Conservation (phyloP, 2,329 filamentous ascomycete genomes). For the Ceratocystis variospora region DNA sequence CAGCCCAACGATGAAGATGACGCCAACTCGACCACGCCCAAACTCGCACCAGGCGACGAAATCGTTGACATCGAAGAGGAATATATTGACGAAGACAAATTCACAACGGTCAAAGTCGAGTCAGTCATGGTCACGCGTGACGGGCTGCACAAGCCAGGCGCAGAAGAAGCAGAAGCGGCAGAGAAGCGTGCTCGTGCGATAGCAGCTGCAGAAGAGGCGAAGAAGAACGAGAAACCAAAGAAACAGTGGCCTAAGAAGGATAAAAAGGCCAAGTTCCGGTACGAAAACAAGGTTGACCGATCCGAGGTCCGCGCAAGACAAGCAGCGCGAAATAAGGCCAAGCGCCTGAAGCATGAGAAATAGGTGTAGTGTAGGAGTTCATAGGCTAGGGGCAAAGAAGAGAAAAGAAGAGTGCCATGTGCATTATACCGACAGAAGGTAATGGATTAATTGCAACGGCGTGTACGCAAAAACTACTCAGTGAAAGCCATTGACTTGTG, state of each 20-base stretch:
- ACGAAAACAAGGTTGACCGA: conserved; percentile 77
- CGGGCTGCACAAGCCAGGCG: conserved; percentile 46
- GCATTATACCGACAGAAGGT: background rate
- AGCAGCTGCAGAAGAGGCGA: conserved; percentile 22
- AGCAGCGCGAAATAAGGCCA: conserved; percentile 46
- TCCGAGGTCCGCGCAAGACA: conserved; percentile 58
- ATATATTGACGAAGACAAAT: conserved; percentile 92
- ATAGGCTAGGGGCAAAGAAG: background rate
- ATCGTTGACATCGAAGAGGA: conserved; percentile 73
- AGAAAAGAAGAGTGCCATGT: background rate
- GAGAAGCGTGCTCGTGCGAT: conserved; percentile 28
- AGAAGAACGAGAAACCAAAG: conserved; percentile 38
- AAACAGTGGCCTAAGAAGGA: conserved; percentile 29
- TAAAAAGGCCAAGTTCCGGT: conserved; percentile 84
- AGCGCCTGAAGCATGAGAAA: conserved; percentile 19
- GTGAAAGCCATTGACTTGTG: background rate
- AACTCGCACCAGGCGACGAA: conserved; percentile 33
- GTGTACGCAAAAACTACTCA: background rate
- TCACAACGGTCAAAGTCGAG: conserved; percentile 88
- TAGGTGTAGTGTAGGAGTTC: background rate
- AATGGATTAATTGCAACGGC: background rate
- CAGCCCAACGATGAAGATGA: conserved; percentile 25
- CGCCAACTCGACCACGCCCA: conserved; percentile 22
- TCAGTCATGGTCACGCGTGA: conserved; percentile 67
- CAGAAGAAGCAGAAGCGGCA: conserved; percentile 28